Evolutionary conservation across 257 asterid genomes (phyloP).

Genomic region (Capsicum baccatum): DNA sequence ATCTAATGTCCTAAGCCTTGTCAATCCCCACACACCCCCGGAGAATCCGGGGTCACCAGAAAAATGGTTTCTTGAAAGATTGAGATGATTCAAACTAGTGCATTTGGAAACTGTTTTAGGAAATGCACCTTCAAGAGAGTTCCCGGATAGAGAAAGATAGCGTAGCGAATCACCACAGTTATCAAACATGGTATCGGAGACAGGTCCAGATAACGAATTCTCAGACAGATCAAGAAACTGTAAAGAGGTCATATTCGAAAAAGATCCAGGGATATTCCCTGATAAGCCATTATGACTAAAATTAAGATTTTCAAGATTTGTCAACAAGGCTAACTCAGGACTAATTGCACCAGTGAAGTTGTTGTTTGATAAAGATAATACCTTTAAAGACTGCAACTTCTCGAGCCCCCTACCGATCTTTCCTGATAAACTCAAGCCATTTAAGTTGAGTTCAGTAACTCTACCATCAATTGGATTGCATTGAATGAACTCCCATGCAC

Average conservation of each 20-base stretch:
- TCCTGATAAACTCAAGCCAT: slow-evolving; percentile 67
- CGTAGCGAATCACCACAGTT: slow-evolving; percentile 52
- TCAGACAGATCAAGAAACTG: slow-evolving; percentile 78
- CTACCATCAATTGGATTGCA: slow-evolving; percentile 65
- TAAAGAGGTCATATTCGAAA: slow-evolving; percentile 51
- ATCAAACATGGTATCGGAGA: slow-evolving; percentile 53
- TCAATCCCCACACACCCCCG: slow-evolving; percentile 49
- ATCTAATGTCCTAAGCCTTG: slow-evolving; percentile 77
- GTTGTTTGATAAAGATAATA: slow-evolving; percentile 73
- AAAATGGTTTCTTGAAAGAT: slow-evolving; percentile 71
- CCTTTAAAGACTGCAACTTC: slow-evolving; percentile 58
- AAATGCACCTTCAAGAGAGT: slow-evolving; percentile 65
- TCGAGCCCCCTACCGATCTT: slow-evolving; percentile 83
- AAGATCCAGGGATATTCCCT: slow-evolving; percentile 55
- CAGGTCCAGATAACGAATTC: slow-evolving; percentile 64
- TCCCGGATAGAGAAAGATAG: slow-evolving; percentile 58
- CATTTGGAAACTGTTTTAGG: slow-evolving; percentile 59
- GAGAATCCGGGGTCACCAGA: slow-evolving; percentile 64
- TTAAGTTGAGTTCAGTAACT: slow-evolving; percentile 61
- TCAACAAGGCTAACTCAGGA: slow-evolving; percentile 54
- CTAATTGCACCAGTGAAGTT: slow-evolving; percentile 60
- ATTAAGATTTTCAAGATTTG: slow-evolving; percentile 61
- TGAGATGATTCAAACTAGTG: slow-evolving; percentile 57
- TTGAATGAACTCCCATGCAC: slow-evolving; percentile 71
- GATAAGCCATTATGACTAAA: slow-evolving; percentile 67